These are phyloP conservation scores for Oryza coarctata DNA, from an alignment of 176 grass and related monocot genomes.

Conservation along the genomic window DNA sequence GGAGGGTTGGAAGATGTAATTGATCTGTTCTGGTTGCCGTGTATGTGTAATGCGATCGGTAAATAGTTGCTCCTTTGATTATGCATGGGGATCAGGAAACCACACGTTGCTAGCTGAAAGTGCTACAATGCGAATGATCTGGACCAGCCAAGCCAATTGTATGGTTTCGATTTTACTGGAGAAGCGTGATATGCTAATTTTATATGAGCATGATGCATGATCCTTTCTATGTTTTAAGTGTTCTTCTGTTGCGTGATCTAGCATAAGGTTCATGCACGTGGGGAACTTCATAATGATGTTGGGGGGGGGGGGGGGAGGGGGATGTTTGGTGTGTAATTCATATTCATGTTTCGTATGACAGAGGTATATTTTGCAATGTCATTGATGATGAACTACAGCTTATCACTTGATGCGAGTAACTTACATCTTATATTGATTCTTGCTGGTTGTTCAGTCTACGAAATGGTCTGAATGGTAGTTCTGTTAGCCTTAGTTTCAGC, in stretches of 20 bases:
- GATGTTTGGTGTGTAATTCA: neutral
- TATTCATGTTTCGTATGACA: neutral
- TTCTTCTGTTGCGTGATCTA: neutral
- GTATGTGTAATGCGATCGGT: neutral
- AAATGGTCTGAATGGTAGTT: neutral
- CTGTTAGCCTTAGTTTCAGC: neutral
- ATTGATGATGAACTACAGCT: neutral
- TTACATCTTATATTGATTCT: neutral
- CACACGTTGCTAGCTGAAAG: neutral
- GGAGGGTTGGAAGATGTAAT: slow-evolving; percentile 3
- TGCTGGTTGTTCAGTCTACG: neutral
- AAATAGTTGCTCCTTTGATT: neutral
- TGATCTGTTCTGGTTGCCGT: neutral
- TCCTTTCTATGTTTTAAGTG: neutral
- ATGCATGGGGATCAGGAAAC: neutral
- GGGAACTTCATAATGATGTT: neutral
- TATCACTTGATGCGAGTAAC: neutral
- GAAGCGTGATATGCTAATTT: neutral
- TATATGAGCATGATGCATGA: neutral
- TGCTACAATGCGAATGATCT: neutral
- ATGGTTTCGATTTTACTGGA: neutral
- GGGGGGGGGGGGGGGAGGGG: too few species aligned
- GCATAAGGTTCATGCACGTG: neutral
- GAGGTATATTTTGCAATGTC: neutral
- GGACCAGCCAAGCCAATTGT: neutral